Conservation (phyloP, 2,329 filamentous ascomycete genomes). For the Huntiella bhutanensis region DNA sequence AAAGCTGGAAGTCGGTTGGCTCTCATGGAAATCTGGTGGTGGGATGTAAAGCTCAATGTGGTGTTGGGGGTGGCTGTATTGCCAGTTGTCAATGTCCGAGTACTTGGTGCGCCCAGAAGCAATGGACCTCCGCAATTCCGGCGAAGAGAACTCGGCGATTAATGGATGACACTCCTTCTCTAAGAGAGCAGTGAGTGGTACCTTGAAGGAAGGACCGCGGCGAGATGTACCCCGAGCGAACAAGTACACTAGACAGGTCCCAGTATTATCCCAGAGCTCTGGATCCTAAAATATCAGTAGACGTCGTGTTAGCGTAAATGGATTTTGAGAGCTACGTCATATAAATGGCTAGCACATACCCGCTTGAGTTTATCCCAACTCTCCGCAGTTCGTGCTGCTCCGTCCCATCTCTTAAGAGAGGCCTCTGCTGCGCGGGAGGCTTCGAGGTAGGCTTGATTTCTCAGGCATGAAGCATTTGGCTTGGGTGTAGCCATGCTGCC, state of each 20-base stretch:
- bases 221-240: conserved; percentile 46
- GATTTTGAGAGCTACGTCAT: background rate
- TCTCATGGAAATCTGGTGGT: conserved; percentile 33
- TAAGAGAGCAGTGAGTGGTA: conserved; percentile 40
- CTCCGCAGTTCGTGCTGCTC: conserved; percentile 23
- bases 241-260: conserved; percentile 52
- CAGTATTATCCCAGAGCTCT: conserved; percentile 49
- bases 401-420: conserved; percentile 32
- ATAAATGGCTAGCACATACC: conserved; percentile 18
- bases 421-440: conserved; percentile 2
- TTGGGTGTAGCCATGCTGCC: no score
- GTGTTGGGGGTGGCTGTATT: conserved; percentile 16
- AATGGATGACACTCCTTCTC: conserved; percentile 40
- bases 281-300: conserved; percentile 34
- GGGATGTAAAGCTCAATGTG: conserved; percentile 50
- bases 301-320: conserved; percentile 3
- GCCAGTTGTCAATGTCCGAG: conserved; percentile 19
- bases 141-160: conserved; percentile 28
- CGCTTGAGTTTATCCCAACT: conserved; percentile 29
- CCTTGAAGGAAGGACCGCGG: conserved; percentile 46
- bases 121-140: conserved; percentile 3
- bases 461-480: no score
- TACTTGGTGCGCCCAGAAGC: conserved; percentile 6
- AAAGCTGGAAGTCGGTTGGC: conserved; percentile 37
- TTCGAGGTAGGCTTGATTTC: no score